Conservation (phyloP, 176 grass and related monocot genomes). For the Pontederia crassipes region DNA sequence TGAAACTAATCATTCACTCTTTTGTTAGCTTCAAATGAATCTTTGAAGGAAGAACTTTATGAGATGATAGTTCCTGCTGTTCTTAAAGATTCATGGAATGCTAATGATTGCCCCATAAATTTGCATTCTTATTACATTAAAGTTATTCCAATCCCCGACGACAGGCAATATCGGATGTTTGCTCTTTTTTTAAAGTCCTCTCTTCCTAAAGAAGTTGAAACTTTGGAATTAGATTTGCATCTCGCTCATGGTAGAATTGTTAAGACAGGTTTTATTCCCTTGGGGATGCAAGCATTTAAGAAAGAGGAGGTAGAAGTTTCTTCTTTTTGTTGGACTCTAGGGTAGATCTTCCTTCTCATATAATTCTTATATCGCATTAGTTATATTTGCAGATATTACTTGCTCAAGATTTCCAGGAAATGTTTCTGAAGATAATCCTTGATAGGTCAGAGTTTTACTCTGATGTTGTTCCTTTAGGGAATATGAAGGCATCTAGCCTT, state of each 20-base stretch:
- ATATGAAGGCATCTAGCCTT: conserved; percentile 19
- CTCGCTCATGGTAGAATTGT: conserved; percentile 68
- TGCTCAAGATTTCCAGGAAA: conserved; percentile 80
- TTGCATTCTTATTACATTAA: conserved; percentile 78
- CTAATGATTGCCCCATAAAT: conserved; percentile 33
- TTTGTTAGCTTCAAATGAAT: conserved; percentile 59
- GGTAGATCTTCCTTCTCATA: not conserved
- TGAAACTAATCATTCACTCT: conserved; percentile 14
- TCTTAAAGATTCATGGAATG: conserved; percentile 41
- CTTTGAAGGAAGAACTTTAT: conserved; percentile 77
- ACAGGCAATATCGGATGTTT: conserved; percentile 83
- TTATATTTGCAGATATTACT: conserved; percentile 48
- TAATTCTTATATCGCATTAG: conserved; percentile 6
- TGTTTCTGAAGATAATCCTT: conserved; percentile 78
- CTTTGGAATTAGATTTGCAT: conserved; percentile 74
- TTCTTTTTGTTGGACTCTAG: conserved; percentile 1
- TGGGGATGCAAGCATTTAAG: conserved; percentile 42
- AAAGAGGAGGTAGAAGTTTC: conserved; percentile 49
- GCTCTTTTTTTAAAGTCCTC: conserved; percentile 66
- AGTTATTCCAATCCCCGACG: conserved; percentile 63
- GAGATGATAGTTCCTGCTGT: conserved; percentile 65
- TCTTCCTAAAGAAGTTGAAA: conserved; percentile 76
- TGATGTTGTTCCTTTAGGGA: conserved; percentile 47
- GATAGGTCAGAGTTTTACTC: conserved; percentile 65
- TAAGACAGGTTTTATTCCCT: conserved; percentile 53